Percentiles rank a stretch among this genome's conserved stretches.
Evolutionary conservation across 495 filamentous ascomycete species (phyloP).

Genomic region (Penicillium canariense): DNA sequence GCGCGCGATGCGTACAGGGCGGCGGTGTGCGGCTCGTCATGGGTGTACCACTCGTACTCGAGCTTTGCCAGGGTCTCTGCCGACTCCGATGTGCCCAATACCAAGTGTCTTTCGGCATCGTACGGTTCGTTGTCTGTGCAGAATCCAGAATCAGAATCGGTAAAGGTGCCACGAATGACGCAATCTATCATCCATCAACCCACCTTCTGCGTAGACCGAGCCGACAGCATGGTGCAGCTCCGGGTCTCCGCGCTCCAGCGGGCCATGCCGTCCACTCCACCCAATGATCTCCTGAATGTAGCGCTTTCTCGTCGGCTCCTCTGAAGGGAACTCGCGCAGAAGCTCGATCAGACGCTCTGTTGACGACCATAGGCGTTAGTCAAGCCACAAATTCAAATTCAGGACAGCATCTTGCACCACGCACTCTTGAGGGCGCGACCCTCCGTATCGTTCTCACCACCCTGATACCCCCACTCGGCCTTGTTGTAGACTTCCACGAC

Average conservation of each 20-base stretch:
- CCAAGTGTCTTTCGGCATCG: conserved; percentile 87
- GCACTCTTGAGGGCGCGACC: conserved; percentile 45
- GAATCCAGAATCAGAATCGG: conserved; percentile 13
- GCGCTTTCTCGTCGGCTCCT: conserved; percentile 87
- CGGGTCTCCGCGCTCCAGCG: conserved; percentile 88
- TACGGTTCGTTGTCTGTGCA: conserved; percentile 75
- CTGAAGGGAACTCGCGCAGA: conserved; percentile 72
- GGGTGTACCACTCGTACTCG: conserved; percentile 91
- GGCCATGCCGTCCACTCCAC: conserved; percentile 83
- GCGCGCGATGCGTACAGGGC: conserved; percentile 86
- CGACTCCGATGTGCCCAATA: conserved; percentile 87
- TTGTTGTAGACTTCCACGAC: conserved; percentile 87
- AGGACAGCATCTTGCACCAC: too few relatives aligned
- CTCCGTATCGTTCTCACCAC: conserved; percentile 46
- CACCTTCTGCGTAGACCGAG: conserved; percentile 78
- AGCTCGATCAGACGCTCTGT: conserved; percentile 58
- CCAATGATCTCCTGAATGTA: conserved; percentile 85
- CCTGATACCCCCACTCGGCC: conserved; percentile 69
- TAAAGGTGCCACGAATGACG: neutral
- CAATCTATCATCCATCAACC: conserved; percentile 1
- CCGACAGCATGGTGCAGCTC: conserved; percentile 94
- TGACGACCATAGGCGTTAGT: neutral
- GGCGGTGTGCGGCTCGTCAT: conserved; percentile 84
- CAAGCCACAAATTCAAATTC: neutral
- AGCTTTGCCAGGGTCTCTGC: conserved; percentile 73